Base-by-base conservation (phyloP, 2,329 filamentous ascomycete species). In the Penicillium sp. region DNA sequence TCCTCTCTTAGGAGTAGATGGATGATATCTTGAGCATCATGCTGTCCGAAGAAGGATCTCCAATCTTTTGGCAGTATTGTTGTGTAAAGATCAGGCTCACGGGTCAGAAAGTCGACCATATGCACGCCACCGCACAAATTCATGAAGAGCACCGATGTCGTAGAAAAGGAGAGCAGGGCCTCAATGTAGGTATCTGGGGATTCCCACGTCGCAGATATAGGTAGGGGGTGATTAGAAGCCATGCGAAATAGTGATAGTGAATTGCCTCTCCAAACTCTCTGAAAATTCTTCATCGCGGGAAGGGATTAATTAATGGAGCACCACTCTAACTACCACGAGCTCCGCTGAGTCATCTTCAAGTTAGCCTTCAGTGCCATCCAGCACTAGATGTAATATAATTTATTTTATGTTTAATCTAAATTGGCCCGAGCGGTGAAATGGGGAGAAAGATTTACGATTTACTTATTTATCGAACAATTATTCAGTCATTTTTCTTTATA, bases 111-210 rank as follows among this genome's bases (percentile, higher is more conserved):
- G 70, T 99, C 94, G 50, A 97, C 81, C 56, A 99, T 92, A 68
- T 99, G 94, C 1, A 97, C 90, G n/a, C 93, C 92, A 47, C 94
- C 94, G 68, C 91, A 96, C n/a, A 99, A 80, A 21, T 90, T 90
- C 59, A 90, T 88, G 62, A 97, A 91, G 1, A 91, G 79, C 47
- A 87, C 83, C 39, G 88, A 89, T 2, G 84, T 85, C 5, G 85
- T 85, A 1, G 86, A 83, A 64, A 97, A 96, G 17, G 84, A 69
- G 21, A 97, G 79, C 10, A 97, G 82, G 15, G 85, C 86, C 21
- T 89, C 80, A 42, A 96, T 82, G 70, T 96, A 99, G 46, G 85
- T 82, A 41, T 96, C 89, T 5, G 85, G 75, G 37, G 83, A 84
- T 30, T 77, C 68, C 78, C 93, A 97, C 63, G n/a, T n/a, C n/a